Conservation (phyloP, 2,329 filamentous ascomycete genomes). For the Colletotrichum incanum region DNA sequence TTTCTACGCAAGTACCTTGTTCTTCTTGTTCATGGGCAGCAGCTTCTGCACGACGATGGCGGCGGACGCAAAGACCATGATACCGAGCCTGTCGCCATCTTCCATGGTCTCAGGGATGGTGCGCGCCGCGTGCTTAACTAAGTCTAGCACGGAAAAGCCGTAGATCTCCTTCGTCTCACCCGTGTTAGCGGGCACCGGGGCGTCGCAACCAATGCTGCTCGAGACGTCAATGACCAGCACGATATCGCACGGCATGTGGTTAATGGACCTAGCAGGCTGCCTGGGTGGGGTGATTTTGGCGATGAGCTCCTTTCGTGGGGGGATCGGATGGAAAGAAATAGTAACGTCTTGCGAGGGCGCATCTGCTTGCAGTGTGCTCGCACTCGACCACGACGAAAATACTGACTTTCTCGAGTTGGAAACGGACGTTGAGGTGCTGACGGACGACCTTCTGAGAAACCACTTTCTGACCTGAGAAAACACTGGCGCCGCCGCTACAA, state of each 20-base stretch:
- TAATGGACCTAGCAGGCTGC: slow-evolving; percentile 48
- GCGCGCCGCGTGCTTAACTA: slow-evolving; percentile 72
- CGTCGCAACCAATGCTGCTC: slow-evolving; percentile 66
- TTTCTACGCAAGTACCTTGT: slow-evolving; percentile 60
- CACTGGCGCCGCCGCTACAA: not conserved
- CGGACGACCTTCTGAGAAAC: slow-evolving; percentile 9
- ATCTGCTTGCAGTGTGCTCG: slow-evolving; percentile 5
- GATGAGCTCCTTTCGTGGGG: slow-evolving; percentile 58
- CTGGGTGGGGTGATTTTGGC: slow-evolving; percentile 63
- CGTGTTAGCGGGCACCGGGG: slow-evolving; percentile 60
- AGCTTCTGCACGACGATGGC: slow-evolving; percentile 63
- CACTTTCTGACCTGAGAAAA: slow-evolving; percentile 27
- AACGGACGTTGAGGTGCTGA: not conserved
- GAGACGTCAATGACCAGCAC: slow-evolving; percentile 76
- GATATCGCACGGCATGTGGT: slow-evolving; percentile 70
- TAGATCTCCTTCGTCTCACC: slow-evolving; percentile 61
- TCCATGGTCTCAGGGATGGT: slow-evolving; percentile 72
- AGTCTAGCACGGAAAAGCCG: slow-evolving; percentile 70
- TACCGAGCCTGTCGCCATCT: slow-evolving; percentile 69
- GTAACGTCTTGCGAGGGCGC: slow-evolving; percentile 15
- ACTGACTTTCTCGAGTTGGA: not conserved
- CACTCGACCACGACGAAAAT: slow-evolving; percentile 2
- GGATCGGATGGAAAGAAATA: slow-evolving; percentile 57
- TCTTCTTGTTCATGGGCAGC: slow-evolving; percentile 60
- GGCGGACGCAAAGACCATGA: slow-evolving; percentile 67